Conservation (phyloP, 768 basidiomycete species). For the Russula abietina region DNA sequence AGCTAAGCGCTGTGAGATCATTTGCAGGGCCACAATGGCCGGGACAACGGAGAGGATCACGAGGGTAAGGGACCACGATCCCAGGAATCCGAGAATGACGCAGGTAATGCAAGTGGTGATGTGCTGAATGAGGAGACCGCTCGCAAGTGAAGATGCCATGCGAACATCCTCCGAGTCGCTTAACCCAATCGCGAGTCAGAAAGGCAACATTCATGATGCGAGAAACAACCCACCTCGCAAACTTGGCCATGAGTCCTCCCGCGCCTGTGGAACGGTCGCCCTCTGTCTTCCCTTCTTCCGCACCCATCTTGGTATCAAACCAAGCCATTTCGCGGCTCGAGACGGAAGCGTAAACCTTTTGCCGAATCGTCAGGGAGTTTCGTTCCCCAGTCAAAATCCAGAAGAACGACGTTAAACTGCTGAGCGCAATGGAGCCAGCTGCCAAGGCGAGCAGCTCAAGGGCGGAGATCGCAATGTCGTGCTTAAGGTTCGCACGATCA, state of each 20-base stretch:
- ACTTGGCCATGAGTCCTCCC: conserved; percentile 90
- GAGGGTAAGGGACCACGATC: conserved; percentile 78
- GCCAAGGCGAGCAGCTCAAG: conserved; percentile 63
- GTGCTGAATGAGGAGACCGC: conserved; percentile 76
- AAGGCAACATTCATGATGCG: too few relatives aligned
- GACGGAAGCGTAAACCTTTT: conserved; percentile 62
- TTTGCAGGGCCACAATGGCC: conserved; percentile 68
- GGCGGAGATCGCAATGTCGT: conserved; percentile 53
- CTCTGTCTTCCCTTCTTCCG: conserved; percentile 42
- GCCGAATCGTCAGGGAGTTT: conserved; percentile 62
- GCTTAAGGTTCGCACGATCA: conserved; percentile 48
- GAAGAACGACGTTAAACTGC: conserved; percentile 65
- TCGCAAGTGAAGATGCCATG: conserved; percentile 70
- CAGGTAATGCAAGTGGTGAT: conserved; percentile 72
- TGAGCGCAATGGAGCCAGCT: conserved; percentile 59
- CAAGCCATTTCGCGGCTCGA: conserved; percentile 73
- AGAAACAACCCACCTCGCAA: conserved; percentile 54
- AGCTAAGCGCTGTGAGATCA: conserved; percentile 62
- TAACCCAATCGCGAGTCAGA: conserved; percentile 15
- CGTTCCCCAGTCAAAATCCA: conserved; percentile 90
- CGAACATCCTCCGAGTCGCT: conserved; percentile 96
- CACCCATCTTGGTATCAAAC: conserved; percentile 79
- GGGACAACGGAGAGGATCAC: conserved; percentile 92
- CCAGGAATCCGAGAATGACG: conserved; percentile 73
- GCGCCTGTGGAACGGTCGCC: conserved; percentile 60